Percentiles rank a stretch among this genome's conserved stretches.
Evolutionary conservation across 2,329 filamentous ascomycete genomes (phyloP).

Genomic region (Lachnellula suecica): DNA sequence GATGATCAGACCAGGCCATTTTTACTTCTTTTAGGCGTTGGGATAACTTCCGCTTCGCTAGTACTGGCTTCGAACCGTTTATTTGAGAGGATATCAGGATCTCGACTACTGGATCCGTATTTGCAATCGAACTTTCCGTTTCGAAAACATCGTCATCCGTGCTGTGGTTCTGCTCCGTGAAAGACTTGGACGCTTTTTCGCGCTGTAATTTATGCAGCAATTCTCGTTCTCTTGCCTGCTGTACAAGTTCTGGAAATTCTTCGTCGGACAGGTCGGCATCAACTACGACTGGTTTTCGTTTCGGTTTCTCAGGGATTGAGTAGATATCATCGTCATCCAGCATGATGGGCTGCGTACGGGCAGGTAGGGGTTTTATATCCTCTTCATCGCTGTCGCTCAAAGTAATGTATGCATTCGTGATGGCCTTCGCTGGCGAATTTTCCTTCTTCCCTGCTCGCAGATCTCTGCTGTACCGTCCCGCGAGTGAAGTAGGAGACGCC

Average conservation of each 20-base stretch:
- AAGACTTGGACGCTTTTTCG: constrained; percentile 8
- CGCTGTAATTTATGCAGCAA: constrained; percentile 18
- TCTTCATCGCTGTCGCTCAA: constrained; percentile 26
- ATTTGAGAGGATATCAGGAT: constrained; percentile 71
- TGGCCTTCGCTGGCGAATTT: background rate
- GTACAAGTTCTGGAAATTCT: constrained; percentile 32
- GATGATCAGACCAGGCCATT: constrained; percentile 66
- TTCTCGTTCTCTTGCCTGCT: constrained; percentile 26
- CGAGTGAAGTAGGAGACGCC: constrained; percentile 16
- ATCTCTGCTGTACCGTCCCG: constrained; percentile 19
- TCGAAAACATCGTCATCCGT: constrained; percentile 15
- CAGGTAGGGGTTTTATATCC: background rate
- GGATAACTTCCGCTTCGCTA: constrained; percentile 65
- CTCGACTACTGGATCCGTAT: constrained; percentile 50
- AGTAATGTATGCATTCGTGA: constrained; percentile 20
- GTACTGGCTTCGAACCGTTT: constrained; percentile 55
- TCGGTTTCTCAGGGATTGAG: background rate
- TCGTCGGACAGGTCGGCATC: constrained; percentile 26
- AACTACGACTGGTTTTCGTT: constrained; percentile 10
- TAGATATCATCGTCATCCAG: constrained; percentile 20
- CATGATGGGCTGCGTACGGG: constrained; percentile 5
- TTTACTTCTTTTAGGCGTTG: constrained; percentile 68
- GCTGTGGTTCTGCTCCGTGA: constrained; percentile 14
- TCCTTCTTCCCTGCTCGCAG: constrained; percentile 12
- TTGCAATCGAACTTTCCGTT: constrained; percentile 3